Percentiles rank a stretch among this genome's conserved stretches.
Conservation (phyloP, 2,329 filamentous ascomycete species). For the Colletotrichum limetticola region DNA sequence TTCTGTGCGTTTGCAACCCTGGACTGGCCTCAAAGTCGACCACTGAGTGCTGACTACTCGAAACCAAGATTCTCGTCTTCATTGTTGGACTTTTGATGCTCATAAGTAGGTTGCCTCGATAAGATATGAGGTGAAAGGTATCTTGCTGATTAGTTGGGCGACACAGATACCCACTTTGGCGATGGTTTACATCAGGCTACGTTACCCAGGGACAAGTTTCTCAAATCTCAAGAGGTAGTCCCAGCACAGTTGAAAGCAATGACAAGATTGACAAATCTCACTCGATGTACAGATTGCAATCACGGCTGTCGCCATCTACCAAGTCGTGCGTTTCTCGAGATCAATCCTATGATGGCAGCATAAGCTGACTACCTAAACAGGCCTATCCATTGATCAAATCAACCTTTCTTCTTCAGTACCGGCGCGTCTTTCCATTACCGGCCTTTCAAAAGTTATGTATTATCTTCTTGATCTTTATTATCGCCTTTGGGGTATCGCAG, state of each 20-base stretch:
- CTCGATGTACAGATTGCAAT: not conserved
- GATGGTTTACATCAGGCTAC: conserved; percentile 5
- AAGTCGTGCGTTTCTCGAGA: conserved; percentile 1
- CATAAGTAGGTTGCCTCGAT: not conserved
- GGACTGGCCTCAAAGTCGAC: fast-evolving
- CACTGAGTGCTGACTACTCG: not conserved
- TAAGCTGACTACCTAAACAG: not conserved
- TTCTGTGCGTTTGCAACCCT: not conserved
- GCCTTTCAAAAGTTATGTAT: conserved; percentile 39
- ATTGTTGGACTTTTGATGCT: conserved; percentile 15
- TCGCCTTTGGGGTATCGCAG: conserved; percentile 42
- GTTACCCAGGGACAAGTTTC: not conserved
- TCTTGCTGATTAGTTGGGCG: not conserved
- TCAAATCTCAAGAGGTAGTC: conserved; percentile 14
- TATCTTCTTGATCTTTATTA: conserved; percentile 40
- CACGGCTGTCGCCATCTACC: not conserved
- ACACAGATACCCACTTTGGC: conserved; percentile 19
- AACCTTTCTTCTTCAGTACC: conserved; percentile 50
- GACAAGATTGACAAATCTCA: no score
- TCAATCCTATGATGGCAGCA: no score
- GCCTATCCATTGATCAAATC: conserved; percentile 41
- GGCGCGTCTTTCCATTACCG: conserved; percentile 46
- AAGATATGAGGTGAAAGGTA: not conserved
- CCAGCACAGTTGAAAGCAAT: no score
- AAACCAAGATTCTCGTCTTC: not conserved